phyloP scores from a whole-genome alignment of 768 basidiomycete species.

The button mushroom (Agaricus bisporus) region DNA sequence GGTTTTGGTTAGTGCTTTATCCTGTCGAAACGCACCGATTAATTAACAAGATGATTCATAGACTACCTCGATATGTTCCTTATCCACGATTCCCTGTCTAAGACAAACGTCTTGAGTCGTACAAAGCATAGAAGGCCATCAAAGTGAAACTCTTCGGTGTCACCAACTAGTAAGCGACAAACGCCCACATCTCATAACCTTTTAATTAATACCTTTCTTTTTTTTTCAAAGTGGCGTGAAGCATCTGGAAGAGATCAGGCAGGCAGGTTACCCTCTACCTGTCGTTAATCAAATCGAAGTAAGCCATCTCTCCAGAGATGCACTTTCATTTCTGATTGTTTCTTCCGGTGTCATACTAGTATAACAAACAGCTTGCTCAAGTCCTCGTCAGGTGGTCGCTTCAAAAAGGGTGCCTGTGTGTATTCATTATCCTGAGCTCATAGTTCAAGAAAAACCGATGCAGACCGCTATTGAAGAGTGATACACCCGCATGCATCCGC shows the following conservation, averaged over 20 bases:
- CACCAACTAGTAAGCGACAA: slow-evolving; percentile 61
- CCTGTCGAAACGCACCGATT: no score
- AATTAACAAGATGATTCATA: slow-evolving; percentile 9
- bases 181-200: no score
- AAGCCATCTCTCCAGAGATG: background rate
- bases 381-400: slow-evolving; percentile 84
- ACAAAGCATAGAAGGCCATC: slow-evolving; percentile 54
- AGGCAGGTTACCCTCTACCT: slow-evolving; percentile 53
- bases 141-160: slow-evolving; percentile 69
- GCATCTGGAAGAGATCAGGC: slow-evolving; percentile 65
- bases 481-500: slow-evolving; percentile 9
- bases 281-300: slow-evolving; percentile 78
- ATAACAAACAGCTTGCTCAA: slow-evolving; percentile 59
- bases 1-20: slow-evolving; percentile 9
- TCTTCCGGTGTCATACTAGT: slow-evolving; percentile 25
- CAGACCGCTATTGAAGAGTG: slow-evolving; percentile 10
- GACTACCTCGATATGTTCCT: slow-evolving; percentile 60
- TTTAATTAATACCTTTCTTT: background rate
- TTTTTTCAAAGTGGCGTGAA: slow-evolving; percentile 40
- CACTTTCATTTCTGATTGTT: background rate
- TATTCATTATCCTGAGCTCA: background rate
- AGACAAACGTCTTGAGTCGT: slow-evolving; percentile 58
- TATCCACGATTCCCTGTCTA: slow-evolving; percentile 62
- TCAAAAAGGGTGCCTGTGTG: slow-evolving; percentile 55
- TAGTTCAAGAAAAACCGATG: background rate